Evolutionary conservation across 257 asterid genomes (phyloP), one percentile per base, ranked within the genome.

Genomic region (Cynanchum wilfordii): DNA sequence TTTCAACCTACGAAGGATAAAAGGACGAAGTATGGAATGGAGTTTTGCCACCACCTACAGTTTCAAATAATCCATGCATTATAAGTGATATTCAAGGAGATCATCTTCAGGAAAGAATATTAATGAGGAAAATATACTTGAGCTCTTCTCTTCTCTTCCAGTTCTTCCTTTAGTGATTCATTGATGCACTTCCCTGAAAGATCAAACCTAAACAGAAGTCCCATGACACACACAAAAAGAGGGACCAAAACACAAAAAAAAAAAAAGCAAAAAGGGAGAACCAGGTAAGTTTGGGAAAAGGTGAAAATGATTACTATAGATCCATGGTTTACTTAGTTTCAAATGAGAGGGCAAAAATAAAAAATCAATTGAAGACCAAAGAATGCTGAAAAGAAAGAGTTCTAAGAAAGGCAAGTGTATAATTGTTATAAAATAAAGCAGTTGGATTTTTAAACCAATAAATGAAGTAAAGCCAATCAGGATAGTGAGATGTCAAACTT

Each of bases 1-100:
- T 83, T 95, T 95, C 96, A 95, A 71, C 85, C 99, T 90, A 63
- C 99, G 95, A 10, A 95, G 85, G 47, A 95, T 91, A 87, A 95
- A 95, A 72, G 99, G 98, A 47, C 98, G 97, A 79, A 92, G 76
- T 79, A 95, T 95, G 33, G 93, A 90, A 82, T 95, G 99, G 66
- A 92, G 97, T 77, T 95, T 92, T 80, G 92, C 90, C 80, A 95
- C 96, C 80, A 95, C 97, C 99, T 95, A 84, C 80, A 84, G 63
- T 80, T 67, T 72, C 25, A 71, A 27, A 67, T 45, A 62, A 63
- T 27, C 15, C 29, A 70, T 70, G 36, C 63, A 77, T 47, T 66
- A 50, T 8, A 60, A 78, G 63, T 44, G 52, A 70, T 70, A 59
- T 73, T 25, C 66, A 65, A 22, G 69, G 5, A 40, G 15, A 73